These are phyloP conservation scores for Taphrina deformans DNA, from an alignment of 1,139 yeast species.

Conservation along the genomic window DNA sequence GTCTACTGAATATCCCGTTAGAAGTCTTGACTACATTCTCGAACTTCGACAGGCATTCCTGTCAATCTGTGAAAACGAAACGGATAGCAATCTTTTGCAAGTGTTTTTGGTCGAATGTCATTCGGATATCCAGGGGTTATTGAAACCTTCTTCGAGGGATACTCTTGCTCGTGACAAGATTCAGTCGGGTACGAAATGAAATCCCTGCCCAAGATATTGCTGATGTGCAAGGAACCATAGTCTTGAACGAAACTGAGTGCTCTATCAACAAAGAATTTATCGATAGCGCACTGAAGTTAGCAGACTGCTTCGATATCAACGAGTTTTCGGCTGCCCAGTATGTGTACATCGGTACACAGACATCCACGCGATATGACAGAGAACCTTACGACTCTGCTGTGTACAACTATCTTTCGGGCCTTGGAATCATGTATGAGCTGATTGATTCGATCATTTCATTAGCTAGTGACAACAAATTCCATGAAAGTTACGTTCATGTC, in stretches of 20 bases:
- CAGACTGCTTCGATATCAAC: slow-evolving; percentile 27
- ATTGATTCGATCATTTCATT: slow-evolving; percentile 6
- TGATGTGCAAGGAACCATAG: background rate
- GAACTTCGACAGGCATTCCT: background rate
- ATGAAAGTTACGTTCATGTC: background rate
- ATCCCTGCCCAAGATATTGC: background rate
- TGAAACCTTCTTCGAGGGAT: background rate
- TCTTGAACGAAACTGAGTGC: slow-evolving; percentile 4
- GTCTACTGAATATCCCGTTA: background rate
- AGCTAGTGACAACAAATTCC: background rate
- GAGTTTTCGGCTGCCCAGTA: slow-evolving; percentile 29
- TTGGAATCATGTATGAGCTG: slow-evolving; percentile 13
- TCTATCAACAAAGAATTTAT: slow-evolving; percentile 33
- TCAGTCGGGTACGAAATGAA: background rate
- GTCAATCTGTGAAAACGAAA: background rate
- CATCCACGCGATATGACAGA: slow-evolving; percentile 20
- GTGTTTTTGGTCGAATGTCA: slow-evolving; percentile 2
- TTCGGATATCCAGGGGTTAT: background rate
- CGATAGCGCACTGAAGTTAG: slow-evolving; percentile 15
- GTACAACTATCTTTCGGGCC: slow-evolving; percentile 15
- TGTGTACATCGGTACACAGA: slow-evolving; percentile 24
- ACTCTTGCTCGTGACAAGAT: background rate
- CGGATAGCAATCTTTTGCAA: background rate
- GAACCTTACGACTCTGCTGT: slow-evolving; percentile 22
- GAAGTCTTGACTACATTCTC: background rate